Base-by-base conservation (phyloP, 176 grass and related monocot genomes). In the Carex scoparia region DNA sequence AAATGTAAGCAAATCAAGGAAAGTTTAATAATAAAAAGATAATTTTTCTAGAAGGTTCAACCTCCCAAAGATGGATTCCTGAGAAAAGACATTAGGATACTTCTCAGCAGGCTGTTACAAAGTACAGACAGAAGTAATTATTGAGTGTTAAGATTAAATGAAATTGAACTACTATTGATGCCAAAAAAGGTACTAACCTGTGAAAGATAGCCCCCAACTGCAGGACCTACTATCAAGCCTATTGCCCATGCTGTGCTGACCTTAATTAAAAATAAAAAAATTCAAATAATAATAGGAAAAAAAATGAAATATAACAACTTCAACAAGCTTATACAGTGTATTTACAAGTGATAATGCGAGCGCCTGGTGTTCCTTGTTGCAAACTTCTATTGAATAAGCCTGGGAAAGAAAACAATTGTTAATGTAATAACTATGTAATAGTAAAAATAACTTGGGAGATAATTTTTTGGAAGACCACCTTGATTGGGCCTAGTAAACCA, bases 141-240 rank as follows among this genome's bases (percentile, higher is more conserved):
- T 46, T 46, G 7, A 85, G 53, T 35, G 0, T 55, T 78, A 35
- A 79, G 14, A 79, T 79, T 79, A 30, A 35, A 53, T 38, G 4
- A 51, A 67, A 83, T 4, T 53, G 28, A 83, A 83, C 15, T 69
- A 67, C 5, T 16, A 69, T 32, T 30, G 16, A 33, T 53, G 35
- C 44, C 44, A 33, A 83, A 69, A 9, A 83, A 83, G 30, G 14
- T 67, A 56, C 10, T 56, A 88, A 95, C 96, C 91, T 91, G 62
- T 79, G 93, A 89, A 81, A 99, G 84, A 83, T 87, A 99, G 14
- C 96, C 96, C 84, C 93, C 96, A 73, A 99, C 64, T 86, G 93
- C 96, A 69, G 96, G 96, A 82, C 96, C 96, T 86, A 99, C 74
- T 73, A 99, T 95, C n/a, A 99, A 83, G 80, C 91, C 91, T 84